A percentile compares a stretch with the other conserved stretches of the same genome.
Evolutionary conservation across 768 basidiomycete genomes (phyloP).

Genomic region (Inosperma sp.): DNA sequence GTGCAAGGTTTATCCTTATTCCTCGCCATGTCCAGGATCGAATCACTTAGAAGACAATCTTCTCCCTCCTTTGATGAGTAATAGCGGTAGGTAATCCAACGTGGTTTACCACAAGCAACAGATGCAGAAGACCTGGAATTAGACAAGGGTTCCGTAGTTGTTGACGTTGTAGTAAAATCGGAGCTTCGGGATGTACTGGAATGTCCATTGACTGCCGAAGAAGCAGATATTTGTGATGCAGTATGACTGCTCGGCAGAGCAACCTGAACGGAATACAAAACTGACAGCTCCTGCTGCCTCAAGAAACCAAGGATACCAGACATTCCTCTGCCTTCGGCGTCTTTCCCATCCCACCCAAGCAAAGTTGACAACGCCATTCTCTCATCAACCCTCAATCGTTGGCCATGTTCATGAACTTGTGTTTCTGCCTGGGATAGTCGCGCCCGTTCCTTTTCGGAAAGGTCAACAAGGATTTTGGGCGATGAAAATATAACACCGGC

Average conservation of each 20-base stretch:
- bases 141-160: constrained; percentile 7
- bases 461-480: constrained; percentile 44
- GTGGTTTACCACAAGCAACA: constrained; percentile 42
- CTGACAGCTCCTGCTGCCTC: constrained; percentile 52
- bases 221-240: neutral
- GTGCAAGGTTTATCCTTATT: constrained; percentile 34
- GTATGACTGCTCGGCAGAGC: constrained; percentile 14
- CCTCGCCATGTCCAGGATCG: constrained; percentile 31
- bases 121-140: constrained; percentile 17
- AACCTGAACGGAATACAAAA: constrained; percentile 43
- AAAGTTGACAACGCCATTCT: constrained; percentile 46
- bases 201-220: no score
- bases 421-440: neutral
- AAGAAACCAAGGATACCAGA: constrained; percentile 49
- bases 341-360: constrained; percentile 56
- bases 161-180: constrained; percentile 10
- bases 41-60: constrained; percentile 42
- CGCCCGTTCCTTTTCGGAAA: constrained; percentile 47
- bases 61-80: constrained; percentile 30
- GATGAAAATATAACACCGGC: constrained; percentile 44
- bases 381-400: constrained; percentile 53
- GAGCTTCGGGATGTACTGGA: no score
- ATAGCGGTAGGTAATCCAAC: constrained; percentile 50
- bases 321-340: constrained; percentile 42
- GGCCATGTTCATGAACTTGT: constrained; percentile 23